These are phyloP conservation scores for Starmerella scarabaei DNA, from an alignment of 805 yeast species.

Conservation along the genomic window DNA sequence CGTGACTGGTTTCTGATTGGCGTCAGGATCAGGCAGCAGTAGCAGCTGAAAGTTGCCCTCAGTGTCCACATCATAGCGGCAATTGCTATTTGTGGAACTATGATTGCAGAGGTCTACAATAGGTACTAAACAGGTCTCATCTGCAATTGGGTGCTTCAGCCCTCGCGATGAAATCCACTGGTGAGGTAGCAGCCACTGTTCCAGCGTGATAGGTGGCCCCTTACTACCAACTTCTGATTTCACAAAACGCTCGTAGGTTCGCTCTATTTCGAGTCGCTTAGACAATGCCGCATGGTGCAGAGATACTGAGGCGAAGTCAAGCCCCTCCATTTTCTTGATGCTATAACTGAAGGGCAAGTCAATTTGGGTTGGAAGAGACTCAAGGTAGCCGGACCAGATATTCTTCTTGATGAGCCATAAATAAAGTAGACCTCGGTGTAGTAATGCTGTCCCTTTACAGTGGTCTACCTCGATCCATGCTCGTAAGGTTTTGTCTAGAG, in stretches of 20 bases:
- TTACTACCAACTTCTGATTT: neutral
- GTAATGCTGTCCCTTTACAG: conserved; percentile 5
- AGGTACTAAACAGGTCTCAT: conserved; percentile 39
- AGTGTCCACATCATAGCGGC: conserved; percentile 12
- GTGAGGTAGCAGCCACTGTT: conserved; percentile 26
- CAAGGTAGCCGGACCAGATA: conserved; percentile 20
- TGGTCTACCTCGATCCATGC: conserved; percentile 11
- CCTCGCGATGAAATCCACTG: conserved; percentile 29
- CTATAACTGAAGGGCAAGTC: conserved; percentile 25
- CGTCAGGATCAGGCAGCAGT: conserved; percentile 2
- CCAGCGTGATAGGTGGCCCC: conserved; percentile 7
- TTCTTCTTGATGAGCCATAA: conserved; percentile 9
- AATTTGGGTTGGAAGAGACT: conserved; percentile 22
- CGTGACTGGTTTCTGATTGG: too few relatives aligned
- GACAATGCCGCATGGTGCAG: conserved; percentile 22
- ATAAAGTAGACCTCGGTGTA: conserved; percentile 18
- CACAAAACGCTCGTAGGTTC: conserved; percentile 18
- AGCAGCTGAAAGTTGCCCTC: conserved; percentile 14
- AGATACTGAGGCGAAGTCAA: conserved; percentile 18
- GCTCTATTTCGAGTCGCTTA: conserved; percentile 19
- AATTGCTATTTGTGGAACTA: conserved; percentile 5
- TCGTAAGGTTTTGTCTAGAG: conserved; percentile 5
- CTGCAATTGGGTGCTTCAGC: conserved; percentile 22
- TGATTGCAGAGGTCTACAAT: conserved; percentile 36
- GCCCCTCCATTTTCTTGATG: conserved; percentile 19